Percentiles rank a stretch among this genome's conserved stretches.
phyloP scores from a whole-genome alignment of 2,329 filamentous ascomycete species.

The Mariannaea elegans region DNA sequence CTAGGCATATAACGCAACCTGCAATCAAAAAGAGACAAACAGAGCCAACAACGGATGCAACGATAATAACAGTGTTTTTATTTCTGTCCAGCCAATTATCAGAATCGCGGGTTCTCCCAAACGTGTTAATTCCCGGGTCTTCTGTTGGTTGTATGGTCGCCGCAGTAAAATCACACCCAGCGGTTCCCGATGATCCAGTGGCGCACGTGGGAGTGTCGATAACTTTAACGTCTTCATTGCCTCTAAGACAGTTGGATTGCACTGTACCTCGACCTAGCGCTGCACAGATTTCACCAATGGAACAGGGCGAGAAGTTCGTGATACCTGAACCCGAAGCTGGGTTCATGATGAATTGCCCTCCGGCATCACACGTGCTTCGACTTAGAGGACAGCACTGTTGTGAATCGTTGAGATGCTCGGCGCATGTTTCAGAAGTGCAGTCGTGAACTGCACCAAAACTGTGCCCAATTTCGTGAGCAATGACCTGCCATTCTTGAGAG shows the following conservation, averaged over 20 bases:
- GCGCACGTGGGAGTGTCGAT: conserved; percentile 83
- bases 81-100: conserved; percentile 26
- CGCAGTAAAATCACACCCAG: background rate
- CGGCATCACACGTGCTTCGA: conserved; percentile 71
- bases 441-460: conserved; percentile 33
- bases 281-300: conserved; percentile 86
- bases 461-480: conserved; percentile 88
- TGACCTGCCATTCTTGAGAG: conserved; percentile 84
- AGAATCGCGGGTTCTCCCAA: background rate
- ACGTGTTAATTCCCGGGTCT: background rate
- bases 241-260: conserved; percentile 74
- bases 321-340: conserved; percentile 77
- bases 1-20: background rate
- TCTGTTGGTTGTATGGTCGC: background rate
- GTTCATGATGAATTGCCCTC: conserved; percentile 85
- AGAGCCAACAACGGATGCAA: conserved; percentile 23
- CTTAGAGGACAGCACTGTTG: conserved; percentile 75
- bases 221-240: conserved; percentile 78
- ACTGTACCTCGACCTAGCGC: conserved; percentile 78
- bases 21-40: background rate
- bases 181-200: conserved; percentile 65
- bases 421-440: conserved; percentile 23
- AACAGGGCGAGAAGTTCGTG: conserved; percentile 80
- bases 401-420: background rate
- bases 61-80: conserved; percentile 24